phyloP scores from a whole-genome alignment of 73 alveolate genomes.

The Durusdinium trenchii region DNA sequence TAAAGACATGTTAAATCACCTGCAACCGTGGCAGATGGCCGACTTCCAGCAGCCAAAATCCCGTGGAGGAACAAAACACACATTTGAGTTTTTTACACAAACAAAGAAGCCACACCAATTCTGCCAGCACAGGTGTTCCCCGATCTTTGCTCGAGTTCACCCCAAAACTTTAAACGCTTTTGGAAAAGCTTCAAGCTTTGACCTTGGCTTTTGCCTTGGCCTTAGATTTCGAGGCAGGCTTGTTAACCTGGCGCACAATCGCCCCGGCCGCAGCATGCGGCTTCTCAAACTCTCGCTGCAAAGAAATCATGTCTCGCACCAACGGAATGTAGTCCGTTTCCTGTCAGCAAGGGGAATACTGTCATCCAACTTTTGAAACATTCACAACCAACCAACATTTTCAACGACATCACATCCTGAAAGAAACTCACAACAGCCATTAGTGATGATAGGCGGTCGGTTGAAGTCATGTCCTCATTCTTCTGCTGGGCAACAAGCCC shows the following conservation, averaged over 20 bases:
- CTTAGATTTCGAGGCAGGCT: background rate
- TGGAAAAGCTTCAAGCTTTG: background rate
- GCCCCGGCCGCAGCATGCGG: background rate
- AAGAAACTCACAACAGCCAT: background rate
- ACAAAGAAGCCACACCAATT: background rate
- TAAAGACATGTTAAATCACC: background rate
- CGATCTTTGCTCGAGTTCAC: background rate
- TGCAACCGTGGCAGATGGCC: background rate
- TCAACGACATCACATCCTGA: background rate
- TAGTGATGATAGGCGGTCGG: background rate
- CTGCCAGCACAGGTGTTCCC: background rate
- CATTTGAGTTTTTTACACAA: too few relatives aligned
- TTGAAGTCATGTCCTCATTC: background rate
- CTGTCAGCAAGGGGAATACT: background rate
- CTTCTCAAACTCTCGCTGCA: slow-evolving; percentile 23
- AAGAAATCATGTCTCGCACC: background rate
- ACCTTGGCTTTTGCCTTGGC: slow-evolving; percentile 31
- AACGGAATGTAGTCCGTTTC: background rate
- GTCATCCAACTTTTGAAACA: background rate
- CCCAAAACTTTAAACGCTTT: background rate
- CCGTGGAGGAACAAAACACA: too few relatives aligned
- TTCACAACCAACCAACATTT: background rate
- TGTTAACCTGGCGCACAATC: background rate
- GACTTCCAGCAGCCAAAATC: background rate
- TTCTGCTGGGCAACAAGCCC: background rate